Base-by-base conservation (phyloP, 2,329 filamentous ascomycete genomes). In the Amesomyces nigricolor region DNA sequence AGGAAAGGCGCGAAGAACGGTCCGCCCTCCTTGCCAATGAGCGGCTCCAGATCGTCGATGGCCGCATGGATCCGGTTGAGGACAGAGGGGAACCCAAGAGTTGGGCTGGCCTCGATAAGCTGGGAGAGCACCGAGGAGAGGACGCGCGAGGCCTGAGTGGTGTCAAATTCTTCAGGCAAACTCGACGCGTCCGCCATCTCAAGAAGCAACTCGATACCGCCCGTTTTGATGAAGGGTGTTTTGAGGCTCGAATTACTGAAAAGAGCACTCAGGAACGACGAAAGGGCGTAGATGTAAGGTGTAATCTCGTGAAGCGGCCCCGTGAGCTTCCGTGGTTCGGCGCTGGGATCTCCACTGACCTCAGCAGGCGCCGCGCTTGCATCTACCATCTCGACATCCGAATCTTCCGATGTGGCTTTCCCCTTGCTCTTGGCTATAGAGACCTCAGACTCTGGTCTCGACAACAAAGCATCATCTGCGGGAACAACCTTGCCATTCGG, bases 181-280 rank as follows among this genome's bases (percentile, higher is more conserved):
- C 89, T 91, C 5, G 90, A 87, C 30, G 91, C 82, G 52, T 88
- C 89, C 40, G 87, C 87, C 53, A 96, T 82, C 66, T 96, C 90
- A 52, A 99, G 77, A 17, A 97, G 77, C 49, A 87, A 78, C 68
- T 96, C 90, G 22, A 92, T 83, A 6, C 90, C 94, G 55, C 91
- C 89, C 48, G 81, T 80, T 53, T 88, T 82, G 59, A 94, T 83
- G 65, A 96, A 92, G 22, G 81, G 79, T 16, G 78, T 74, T 69
- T 88, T 91, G 63, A 95, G 79, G 35, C 78, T 78, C 54, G 81
- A 77, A 65, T 95, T 95, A 59, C 82, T 80, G 57, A 94, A 82
- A 67, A 94, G 92, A 1, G 87, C 66, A 9, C 72, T 70, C 45
- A 99, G 72, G 68, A 99, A 99, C 48, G 83, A 87, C 57, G 87